These are phyloP conservation scores for Rubia peregrina DNA, from an alignment of 305 asterid species.

Conservation along the genomic window DNA sequence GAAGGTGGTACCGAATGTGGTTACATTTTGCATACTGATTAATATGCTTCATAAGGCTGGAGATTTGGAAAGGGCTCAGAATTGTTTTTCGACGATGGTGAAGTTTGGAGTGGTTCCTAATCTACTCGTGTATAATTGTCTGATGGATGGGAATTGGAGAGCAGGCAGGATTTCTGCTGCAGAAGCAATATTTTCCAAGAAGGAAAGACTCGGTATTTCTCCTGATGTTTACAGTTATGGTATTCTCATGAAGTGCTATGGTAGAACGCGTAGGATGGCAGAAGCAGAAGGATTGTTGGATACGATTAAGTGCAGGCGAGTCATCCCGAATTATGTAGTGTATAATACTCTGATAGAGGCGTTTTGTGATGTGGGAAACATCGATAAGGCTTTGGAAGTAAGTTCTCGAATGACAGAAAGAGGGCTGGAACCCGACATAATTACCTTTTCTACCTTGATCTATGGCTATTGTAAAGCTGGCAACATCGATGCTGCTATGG, in stretches of 20 bases:
- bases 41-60: constrained; percentile 46
- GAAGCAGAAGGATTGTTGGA: constrained; percentile 46
- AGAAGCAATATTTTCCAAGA: constrained; percentile 33
- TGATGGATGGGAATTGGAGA: constrained; percentile 50
- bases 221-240: constrained; percentile 60
- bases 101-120: constrained; percentile 57
- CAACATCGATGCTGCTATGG: constrained; percentile 56
- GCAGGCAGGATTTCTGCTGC: constrained; percentile 39
- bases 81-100: constrained; percentile 54
- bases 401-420: constrained; percentile 54
- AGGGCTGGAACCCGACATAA: constrained; percentile 43
- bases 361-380: constrained; percentile 43
- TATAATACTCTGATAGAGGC: constrained; percentile 60
- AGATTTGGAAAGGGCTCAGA: constrained; percentile 37
- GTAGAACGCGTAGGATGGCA: constrained; percentile 38
- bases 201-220: constrained; percentile 46
- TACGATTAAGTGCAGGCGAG: constrained; percentile 39
- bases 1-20: constrained; percentile 43
- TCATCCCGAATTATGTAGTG: constrained; percentile 36
- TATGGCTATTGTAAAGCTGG: constrained; percentile 61
- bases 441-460: constrained; percentile 56
- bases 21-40: constrained; percentile 49
- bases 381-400: constrained; percentile 58
- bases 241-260: constrained; percentile 54
- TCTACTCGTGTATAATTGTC: constrained; percentile 50